Percentiles rank a stretch among this genome's conserved stretches.
Conservation (phyloP, 129 eudicot species). For the Smallanthus sonchifolius region DNA sequence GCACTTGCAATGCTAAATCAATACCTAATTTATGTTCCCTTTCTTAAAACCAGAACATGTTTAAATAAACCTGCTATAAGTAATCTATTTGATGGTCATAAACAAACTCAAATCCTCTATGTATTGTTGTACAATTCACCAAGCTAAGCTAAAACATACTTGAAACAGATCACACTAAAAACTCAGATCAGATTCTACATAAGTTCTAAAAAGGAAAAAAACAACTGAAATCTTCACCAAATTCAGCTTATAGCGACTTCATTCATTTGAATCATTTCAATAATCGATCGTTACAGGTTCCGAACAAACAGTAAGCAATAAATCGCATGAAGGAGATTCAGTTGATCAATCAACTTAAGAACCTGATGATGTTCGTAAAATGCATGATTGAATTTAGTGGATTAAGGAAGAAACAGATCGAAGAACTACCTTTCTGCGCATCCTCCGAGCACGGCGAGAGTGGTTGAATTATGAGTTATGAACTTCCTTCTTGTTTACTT, state of each 20-base stretch:
- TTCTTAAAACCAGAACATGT: neutral
- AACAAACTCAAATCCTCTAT: neutral
- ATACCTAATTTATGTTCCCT: neutral
- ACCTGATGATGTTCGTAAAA: conserved; percentile 4
- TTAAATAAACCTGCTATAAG: neutral
- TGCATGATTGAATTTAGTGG: conserved; percentile 9
- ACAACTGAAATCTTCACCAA: conserved; percentile 4
- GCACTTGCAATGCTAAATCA: conserved; percentile 17
- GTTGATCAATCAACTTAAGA: conserved; percentile 10
- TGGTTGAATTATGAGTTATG: conserved; percentile 8
- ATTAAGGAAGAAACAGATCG: conserved; percentile 27
- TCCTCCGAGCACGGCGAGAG: conserved; percentile 17
- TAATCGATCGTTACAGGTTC: conserved; percentile 3
- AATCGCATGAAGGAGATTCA: neutral
- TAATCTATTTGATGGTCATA: neutral
- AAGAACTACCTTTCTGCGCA: conserved; percentile 16
- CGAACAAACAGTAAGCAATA: neutral
- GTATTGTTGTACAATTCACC: conserved; percentile 3
- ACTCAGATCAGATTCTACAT: conserved; percentile 11
- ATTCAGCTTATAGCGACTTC: conserved; percentile 22
- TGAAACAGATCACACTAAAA: conserved; percentile 1
- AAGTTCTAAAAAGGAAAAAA: conserved; percentile 9
- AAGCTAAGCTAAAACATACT: neutral
- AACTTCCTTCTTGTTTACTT: conserved; percentile 8
- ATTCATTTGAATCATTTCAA: neutral